Base-by-base conservation (phyloP, 371 early-diverging fungal genomes). In the Haplosporangium sp. region DNA sequence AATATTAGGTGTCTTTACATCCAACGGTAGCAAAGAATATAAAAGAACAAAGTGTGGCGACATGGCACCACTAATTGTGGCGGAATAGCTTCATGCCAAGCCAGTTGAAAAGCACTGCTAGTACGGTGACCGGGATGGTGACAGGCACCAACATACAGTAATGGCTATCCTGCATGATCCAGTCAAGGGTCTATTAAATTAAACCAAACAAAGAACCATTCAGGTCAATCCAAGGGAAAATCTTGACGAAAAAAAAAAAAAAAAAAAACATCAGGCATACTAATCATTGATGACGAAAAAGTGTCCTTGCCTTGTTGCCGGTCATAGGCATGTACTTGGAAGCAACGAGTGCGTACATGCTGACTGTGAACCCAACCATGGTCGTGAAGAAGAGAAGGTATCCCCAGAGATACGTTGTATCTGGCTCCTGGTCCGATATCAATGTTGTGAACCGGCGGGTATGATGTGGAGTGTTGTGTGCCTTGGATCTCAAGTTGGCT, bases 81-180 rank as follows among this genome's bases (percentile, higher is more conserved):
- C 96, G 84, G 73, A 95, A 96, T 66, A 94, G 92, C 85, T 97
- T 96, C 92, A 96, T 93, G 29, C 97, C 97, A 64, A 97, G 87
- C 98, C 98, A 97, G 81, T 95, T 96, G 87, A 93, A 93, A 37
- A 96, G 81, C n/a, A 95, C 89, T 68, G 92, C 91, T 69, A 92
- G 89, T 12, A 93, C 83, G 55, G 89, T 86, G 14, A 92, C 92
- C 42, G 95, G 89, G 11, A 91, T 89, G 0, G 96, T 91, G 23
- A 95, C 84, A 6, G 96, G 96, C 20, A 95, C 76, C 16, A 97
- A 81, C 55, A 91, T 84, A 51, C 94, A 92, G 79, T 95, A 97
- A 81, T 96, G 95, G 23, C 88, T 82, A 70, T 95, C 96, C n/a
- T 89, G 81, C 59, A 89, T 90, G 50, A 95, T 89, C 75, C 87